These are phyloP conservation scores for Marsdenia floribunda DNA, from an alignment of 257 asterid genomes.

Conservation along the genomic window DNA sequence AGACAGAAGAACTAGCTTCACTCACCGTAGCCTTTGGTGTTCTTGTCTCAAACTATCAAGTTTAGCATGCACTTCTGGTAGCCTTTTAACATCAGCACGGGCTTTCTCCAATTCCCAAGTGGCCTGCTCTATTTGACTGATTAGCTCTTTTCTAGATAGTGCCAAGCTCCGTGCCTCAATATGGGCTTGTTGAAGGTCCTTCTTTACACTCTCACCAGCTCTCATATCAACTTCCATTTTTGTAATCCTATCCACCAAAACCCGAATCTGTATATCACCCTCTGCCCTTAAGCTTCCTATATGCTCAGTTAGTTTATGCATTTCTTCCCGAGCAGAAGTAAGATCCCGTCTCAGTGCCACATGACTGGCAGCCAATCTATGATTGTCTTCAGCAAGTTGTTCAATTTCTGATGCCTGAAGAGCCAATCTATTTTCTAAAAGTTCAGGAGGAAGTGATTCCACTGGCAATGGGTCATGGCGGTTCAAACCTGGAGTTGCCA, in stretches of 20 bases:
- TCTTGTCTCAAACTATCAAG: slow-evolving; percentile 63
- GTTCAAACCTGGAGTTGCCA: slow-evolving; percentile 31
- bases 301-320: slow-evolving; percentile 53
- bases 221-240: slow-evolving; percentile 56
- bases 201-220: slow-evolving; percentile 42
- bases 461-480: slow-evolving; percentile 30
- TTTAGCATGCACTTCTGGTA: slow-evolving; percentile 54
- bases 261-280: slow-evolving; percentile 69
- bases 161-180: slow-evolving; percentile 55
- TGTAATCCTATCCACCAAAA: slow-evolving; percentile 58
- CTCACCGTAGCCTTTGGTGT: slow-evolving; percentile 70
- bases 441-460: slow-evolving; percentile 37
- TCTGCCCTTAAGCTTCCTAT: slow-evolving; percentile 58
- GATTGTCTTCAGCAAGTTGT: slow-evolving; percentile 60
- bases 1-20: not conserved
- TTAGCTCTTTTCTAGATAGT: slow-evolving; percentile 47
- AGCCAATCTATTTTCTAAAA: slow-evolving; percentile 41
- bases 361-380: slow-evolving; percentile 52
- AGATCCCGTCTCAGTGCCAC: slow-evolving; percentile 57
- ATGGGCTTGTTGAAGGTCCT: slow-evolving; percentile 51
- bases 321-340: slow-evolving; percentile 48
- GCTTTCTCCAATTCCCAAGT: slow-evolving; percentile 51
- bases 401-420: slow-evolving; percentile 56
- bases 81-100: slow-evolving; percentile 40
- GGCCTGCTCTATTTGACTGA: slow-evolving; percentile 43